A percentile compares a stretch with the other conserved stretches of the same genome.
These are phyloP conservation scores for Opeltia flavorubescens DNA, from an alignment of 495 filamentous ascomycete species.

Conservation along the genomic window DNA sequence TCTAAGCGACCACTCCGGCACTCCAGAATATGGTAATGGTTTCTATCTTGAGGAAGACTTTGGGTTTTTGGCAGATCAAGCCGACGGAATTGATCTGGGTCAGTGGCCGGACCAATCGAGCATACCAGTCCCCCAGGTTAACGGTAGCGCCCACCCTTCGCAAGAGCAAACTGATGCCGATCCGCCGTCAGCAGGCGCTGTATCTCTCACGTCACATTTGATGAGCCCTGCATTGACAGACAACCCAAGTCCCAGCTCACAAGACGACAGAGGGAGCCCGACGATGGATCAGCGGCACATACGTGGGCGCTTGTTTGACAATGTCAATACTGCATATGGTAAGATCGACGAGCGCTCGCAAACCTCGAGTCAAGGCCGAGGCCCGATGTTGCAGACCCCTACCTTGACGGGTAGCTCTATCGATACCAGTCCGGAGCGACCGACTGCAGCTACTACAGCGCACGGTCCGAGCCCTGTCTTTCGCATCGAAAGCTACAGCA, in stretches of 20 bases:
- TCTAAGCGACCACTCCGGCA: constrained; percentile 12
- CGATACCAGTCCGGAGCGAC: constrained; percentile 11
- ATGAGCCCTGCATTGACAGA: constrained; percentile 18
- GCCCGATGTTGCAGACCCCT: constrained; percentile 8
- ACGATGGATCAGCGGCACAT: constrained; percentile 1
- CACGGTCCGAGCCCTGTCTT: constrained; percentile 31
- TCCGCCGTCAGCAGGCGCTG: constrained; percentile 12
- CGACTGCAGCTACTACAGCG: constrained; percentile 10
- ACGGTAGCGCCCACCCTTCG: background rate
- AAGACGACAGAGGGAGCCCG: constrained; percentile 13
- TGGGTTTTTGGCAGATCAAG: constrained; percentile 4
- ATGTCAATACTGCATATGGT: background rate
- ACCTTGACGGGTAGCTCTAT: constrained; percentile 12
- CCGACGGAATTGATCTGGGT: background rate
- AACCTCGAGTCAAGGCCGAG: constrained; percentile 1
- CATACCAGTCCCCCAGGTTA: background rate
- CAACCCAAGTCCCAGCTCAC: constrained; percentile 9
- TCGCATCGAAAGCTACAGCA: constrained; percentile 29
- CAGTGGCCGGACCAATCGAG: background rate
- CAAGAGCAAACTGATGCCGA: constrained; percentile 1
- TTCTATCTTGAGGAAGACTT: constrained; percentile 10
- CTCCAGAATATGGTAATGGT: constrained; percentile 4
- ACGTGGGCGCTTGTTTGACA: background rate
- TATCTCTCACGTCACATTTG: constrained; percentile 11
- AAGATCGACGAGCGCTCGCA: constrained; percentile 3